Evolutionary conservation across 2,329 filamentous ascomycete species (phyloP).

Genomic region (Fusarium pseudograminearum): DNA sequence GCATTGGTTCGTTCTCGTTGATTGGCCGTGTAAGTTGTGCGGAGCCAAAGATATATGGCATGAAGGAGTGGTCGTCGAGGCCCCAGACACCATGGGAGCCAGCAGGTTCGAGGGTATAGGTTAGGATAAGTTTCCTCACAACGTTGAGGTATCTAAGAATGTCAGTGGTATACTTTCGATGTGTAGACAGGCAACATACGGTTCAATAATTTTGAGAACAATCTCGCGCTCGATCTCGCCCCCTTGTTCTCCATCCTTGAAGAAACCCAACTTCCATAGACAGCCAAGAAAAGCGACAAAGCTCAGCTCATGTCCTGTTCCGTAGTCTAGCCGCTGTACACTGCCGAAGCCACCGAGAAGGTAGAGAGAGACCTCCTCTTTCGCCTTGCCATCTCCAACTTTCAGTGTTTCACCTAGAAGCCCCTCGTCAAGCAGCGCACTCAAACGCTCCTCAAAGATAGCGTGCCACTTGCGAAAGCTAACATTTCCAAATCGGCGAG

Average conservation of each 20-base stretch:
- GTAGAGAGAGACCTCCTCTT: conserved; percentile 80
- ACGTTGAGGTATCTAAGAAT: conserved; percentile 77
- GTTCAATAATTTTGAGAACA: conserved; percentile 84
- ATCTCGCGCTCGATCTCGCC: conserved; percentile 80
- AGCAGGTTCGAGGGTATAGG: conserved; percentile 93
- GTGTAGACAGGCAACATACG: conserved; percentile 64
- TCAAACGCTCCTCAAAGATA: conserved; percentile 71
- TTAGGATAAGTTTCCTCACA: conserved; percentile 84
- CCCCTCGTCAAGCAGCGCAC: conserved; percentile 51
- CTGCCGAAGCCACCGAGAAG: conserved; percentile 90
- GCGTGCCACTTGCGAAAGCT: conserved; percentile 89
- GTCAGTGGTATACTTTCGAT: background rate
- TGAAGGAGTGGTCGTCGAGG: conserved; percentile 95
- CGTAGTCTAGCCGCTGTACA: conserved; percentile 89
- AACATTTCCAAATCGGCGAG: conserved; percentile 90
- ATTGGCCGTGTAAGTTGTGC: conserved; percentile 88
- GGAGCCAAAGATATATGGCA: conserved; percentile 95
- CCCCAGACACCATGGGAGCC: conserved; percentile 99
- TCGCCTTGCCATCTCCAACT: conserved; percentile 58
- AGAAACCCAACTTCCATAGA: conserved; percentile 90
- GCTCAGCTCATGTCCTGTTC: conserved; percentile 94
- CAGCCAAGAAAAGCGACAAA: conserved; percentile 92
- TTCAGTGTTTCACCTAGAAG: conserved; percentile 49
- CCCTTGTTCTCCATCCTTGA: conserved; percentile 66
- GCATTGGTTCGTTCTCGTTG: conserved; percentile 69